Percentiles rank a stretch among this genome's conserved stretches.
These are phyloP conservation scores for Helichrysum umbraculigerum DNA, from an alignment of 129 eudicot genomes.

Conservation along the genomic window DNA sequence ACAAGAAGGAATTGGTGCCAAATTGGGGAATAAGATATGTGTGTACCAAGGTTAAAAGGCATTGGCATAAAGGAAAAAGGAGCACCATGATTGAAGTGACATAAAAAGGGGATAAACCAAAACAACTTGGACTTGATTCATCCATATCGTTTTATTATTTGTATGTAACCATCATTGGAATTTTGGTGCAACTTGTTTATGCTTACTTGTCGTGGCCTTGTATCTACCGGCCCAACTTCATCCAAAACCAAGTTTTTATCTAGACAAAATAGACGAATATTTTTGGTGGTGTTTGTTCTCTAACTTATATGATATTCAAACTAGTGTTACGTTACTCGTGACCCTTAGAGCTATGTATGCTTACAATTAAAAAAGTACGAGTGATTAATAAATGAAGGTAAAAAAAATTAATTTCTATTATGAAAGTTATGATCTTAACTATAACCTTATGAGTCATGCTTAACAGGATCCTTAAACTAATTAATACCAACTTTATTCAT, in stretches of 20 bases:
- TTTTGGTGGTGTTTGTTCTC: background rate
- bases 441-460: too few relatives aligned
- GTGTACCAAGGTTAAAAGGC: conserved; percentile 59
- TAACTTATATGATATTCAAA: background rate
- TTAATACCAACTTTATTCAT: too few relatives aligned
- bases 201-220: conserved; percentile 38
- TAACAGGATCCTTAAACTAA: too few relatives aligned
- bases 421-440: too few relatives aligned
- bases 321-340: too few relatives aligned
- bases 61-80: conserved; percentile 53
- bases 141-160: conserved; percentile 34
- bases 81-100: conserved; percentile 54
- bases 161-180: conserved; percentile 21
- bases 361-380: too few relatives aligned
- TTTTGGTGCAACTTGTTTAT: conserved; percentile 40
- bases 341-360: too few relatives aligned
- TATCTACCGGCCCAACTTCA: conserved; percentile 35
- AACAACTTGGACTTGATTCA: conserved; percentile 42
- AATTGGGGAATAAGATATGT: conserved; percentile 60
- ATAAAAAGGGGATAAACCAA: conserved; percentile 41
- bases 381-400: too few relatives aligned
- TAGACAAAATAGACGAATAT: background rate
- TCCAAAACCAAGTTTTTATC: conserved; percentile 9
- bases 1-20: conserved; percentile 40
- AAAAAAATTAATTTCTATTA: too few relatives aligned